Percentiles rank a stretch among this genome's conserved stretches.
Conservation (phyloP, 148 eudicot species). For the Diospyros kaki region DNA sequence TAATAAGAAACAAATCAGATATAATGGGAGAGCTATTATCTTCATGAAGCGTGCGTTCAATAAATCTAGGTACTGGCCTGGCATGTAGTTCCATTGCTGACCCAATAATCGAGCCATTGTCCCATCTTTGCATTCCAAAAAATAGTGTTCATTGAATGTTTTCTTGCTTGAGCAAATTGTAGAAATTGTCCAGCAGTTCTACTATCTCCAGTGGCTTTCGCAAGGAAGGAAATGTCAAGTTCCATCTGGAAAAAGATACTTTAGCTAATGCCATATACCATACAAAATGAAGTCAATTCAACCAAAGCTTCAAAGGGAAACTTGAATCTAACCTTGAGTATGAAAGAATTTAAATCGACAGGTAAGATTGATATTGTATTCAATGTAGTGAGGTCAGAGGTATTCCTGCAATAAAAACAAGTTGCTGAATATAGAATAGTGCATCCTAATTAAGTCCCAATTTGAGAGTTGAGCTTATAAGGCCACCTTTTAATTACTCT, state of each 20-base stretch:
- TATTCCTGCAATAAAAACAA: conserved; percentile 46
- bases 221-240: conserved; percentile 71
- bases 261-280: neutral
- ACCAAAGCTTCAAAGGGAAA: neutral
- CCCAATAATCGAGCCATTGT: conserved; percentile 98
- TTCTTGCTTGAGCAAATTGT: conserved; percentile 55
- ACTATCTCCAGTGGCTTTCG: conserved; percentile 49
- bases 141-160: conserved; percentile 59
- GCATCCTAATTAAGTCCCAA: too few relatives aligned
- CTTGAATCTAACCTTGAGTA: conserved; percentile 56
- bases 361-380: conserved; percentile 70
- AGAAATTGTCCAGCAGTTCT: conserved; percentile 31
- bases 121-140: conserved; percentile 80
- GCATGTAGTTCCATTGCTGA: conserved; percentile 28
- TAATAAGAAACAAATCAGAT: too few relatives aligned
- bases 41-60: too few relatives aligned
- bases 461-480: too few relatives aligned
- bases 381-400: conserved; percentile 77
- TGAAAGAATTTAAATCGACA: conserved; percentile 84
- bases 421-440: too few relatives aligned
- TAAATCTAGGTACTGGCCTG: conserved; percentile 22
- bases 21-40: too few relatives aligned
- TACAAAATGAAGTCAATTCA: neutral
- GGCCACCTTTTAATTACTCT: too few relatives aligned
- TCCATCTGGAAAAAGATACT: conserved; percentile 56